phyloP scores from a whole-genome alignment of 2,329 filamentous ascomycete species.

The Botryotinia globosa region DNA sequence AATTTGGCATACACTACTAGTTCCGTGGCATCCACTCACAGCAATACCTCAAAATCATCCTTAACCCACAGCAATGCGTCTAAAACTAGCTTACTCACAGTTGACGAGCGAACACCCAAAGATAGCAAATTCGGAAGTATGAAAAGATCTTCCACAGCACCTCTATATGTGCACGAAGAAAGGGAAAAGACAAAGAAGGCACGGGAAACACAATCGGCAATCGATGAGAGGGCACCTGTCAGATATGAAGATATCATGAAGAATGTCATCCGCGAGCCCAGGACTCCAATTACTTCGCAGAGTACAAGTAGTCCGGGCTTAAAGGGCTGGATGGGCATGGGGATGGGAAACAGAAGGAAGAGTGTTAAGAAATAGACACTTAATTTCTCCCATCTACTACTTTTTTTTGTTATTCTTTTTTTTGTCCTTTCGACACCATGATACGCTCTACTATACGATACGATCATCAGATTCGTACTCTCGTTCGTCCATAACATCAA shows the following conservation, averaged over 20 bases:
- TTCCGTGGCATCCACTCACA: background rate
- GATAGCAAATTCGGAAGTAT: slow-evolving; percentile 7
- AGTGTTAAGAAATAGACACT: slow-evolving; percentile 24
- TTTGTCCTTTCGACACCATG: slow-evolving; percentile 11
- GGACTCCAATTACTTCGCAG: background rate
- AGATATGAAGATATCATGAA: slow-evolving; percentile 31
- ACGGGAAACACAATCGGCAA: slow-evolving; percentile 11
- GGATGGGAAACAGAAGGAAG: slow-evolving; percentile 26
- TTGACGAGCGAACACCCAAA: slow-evolving; percentile 13
- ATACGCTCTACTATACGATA: background rate
- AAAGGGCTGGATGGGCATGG: slow-evolving; percentile 14
- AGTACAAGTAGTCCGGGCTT: slow-evolving; percentile 8
- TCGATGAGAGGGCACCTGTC: slow-evolving; percentile 20
- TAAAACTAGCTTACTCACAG: slow-evolving; percentile 11
- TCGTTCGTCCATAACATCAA: background rate
- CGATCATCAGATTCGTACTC: slow-evolving; percentile 4
- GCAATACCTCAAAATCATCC: slow-evolving; percentile 14
- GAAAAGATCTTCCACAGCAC: slow-evolving; percentile 15
- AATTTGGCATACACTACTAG: slow-evolving; percentile 13
- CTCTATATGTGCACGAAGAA: slow-evolving; percentile 3
- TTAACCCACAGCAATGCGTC: slow-evolving; percentile 6
- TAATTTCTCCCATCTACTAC: background rate
- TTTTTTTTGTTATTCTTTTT: background rate
- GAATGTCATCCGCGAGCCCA: slow-evolving; percentile 20
- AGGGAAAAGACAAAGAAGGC: background rate